These are phyloP conservation scores for Hygrocybe punicea DNA, from an alignment of 768 basidiomycete genomes.

Conservation along the genomic window DNA sequence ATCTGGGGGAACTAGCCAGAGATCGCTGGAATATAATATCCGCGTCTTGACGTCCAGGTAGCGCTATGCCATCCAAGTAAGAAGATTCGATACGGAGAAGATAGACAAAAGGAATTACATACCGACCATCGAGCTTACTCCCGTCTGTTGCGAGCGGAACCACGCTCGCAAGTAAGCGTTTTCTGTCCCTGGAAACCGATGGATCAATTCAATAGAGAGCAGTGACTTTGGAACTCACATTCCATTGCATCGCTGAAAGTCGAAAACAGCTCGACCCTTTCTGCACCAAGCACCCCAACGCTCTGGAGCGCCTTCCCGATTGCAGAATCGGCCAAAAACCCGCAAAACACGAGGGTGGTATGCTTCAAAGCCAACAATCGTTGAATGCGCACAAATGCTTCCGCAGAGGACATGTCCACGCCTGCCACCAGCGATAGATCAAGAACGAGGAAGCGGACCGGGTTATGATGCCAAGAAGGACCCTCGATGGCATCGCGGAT, in stretches of 20 bases:
- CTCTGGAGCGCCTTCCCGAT: conserved; percentile 71
- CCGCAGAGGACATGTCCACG: conserved; percentile 92
- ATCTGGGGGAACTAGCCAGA: conserved; percentile 61
- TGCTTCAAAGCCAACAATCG: conserved; percentile 68
- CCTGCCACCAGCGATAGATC: conserved; percentile 85
- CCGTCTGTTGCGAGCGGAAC: conserved; percentile 64
- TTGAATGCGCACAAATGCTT: conserved; percentile 91
- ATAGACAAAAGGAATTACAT: conserved; percentile 23
- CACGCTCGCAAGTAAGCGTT: conserved; percentile 85
- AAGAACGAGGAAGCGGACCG: conserved; percentile 86
- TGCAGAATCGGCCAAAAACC: conserved; percentile 57
- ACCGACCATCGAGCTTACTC: conserved; percentile 31
- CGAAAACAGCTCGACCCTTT: conserved; percentile 76
- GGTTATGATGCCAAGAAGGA: conserved; percentile 65
- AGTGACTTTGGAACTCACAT: conserved; percentile 48
- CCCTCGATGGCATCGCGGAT: conserved; percentile 73
- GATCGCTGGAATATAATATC: conserved; percentile 48
- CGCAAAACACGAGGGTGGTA: conserved; percentile 89
- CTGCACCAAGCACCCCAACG: conserved; percentile 75
- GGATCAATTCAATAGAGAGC: not conserved
- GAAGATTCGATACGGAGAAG: conserved; percentile 1
- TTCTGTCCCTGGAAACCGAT: conserved; percentile 73
- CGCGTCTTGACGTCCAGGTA: conserved; percentile 56
- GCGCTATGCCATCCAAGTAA: conserved; percentile 32
- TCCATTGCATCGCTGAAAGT: conserved; percentile 90